Evolutionary conservation across 2,329 filamentous ascomycete species (phyloP), one percentile per base, ranked within the genome.

Genomic region (Dactylellina drechsleri): DNA sequence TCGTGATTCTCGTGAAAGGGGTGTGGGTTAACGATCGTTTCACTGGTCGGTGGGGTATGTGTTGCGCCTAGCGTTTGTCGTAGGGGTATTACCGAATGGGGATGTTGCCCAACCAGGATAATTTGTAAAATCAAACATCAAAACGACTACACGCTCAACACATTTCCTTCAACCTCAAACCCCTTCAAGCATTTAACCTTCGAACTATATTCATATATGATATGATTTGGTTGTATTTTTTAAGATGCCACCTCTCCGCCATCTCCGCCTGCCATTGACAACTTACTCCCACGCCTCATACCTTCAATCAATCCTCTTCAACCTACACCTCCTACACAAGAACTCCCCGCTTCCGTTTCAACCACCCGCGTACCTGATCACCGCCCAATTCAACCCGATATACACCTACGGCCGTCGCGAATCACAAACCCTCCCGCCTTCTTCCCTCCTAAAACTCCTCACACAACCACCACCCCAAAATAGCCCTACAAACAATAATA

Each of bases 391-490:
- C 82, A 89, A 92, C 64, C 91, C 93, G 56, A 92, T 93, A 54
- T 97, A 95, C 83, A 97, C 94, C 13, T 91, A 93, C 77, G 95
- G 95, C 65, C 90, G 94, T 4, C 91, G 95, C 36, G 93, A 97
- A 80, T 79, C 84, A 0, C 18, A 81, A 81, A 79, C 82, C 77
- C 81, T 83, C 84, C 0, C 60, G 79, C 0, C 77, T 79, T 0
- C 86, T 90, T 78, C 81, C 83, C 1, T 80, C 79, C 2, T 82
- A 40, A 12, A 83, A 1, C 82, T 89, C 47, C 80, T 78, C 6
- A 81, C 81, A 2, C 8, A 64, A 12, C 66, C 66, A 13, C 16
- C 81, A 26, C 26, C 26, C 26, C 26, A 28, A 28, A 28, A 28
- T 4, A 4, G 3, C 26, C 3, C 3, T 28, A 3, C 26, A 3